These are phyloP conservation scores for Exophiala sp. DNA, from an alignment of 2,329 filamentous ascomycete genomes.

Conservation along the genomic window DNA sequence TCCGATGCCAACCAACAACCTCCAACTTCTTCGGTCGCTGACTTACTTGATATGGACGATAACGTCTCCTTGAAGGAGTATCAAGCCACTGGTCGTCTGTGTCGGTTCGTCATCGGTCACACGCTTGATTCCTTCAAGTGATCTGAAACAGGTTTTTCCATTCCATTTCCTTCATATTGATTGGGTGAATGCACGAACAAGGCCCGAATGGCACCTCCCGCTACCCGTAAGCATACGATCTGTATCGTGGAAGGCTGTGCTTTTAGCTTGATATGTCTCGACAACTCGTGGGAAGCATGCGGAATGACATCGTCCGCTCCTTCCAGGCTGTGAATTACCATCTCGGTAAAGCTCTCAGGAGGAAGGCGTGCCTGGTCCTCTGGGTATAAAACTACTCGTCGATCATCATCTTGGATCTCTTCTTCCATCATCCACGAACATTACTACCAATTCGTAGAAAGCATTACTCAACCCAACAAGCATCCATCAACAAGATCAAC, in stretches of 20 bases:
- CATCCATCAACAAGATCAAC: not conserved
- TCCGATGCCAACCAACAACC: not conserved
- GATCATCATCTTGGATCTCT: too few species aligned
- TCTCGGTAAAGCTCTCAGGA: not conserved
- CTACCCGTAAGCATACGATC: not conserved
- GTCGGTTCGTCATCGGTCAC: conserved; percentile 15
- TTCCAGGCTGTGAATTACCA: not conserved
- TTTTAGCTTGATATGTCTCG: not conserved
- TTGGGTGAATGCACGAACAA: not conserved
- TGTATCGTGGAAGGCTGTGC: not conserved
- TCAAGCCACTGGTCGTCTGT: not conserved
- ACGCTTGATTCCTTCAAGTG: not conserved
- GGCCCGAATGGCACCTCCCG: too few species aligned
- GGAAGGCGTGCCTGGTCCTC: not conserved
- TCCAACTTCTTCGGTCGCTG: not conserved
- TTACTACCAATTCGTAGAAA: too few species aligned
- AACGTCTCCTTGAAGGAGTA: not conserved
- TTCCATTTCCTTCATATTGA: not conserved
- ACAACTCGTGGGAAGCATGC: not conserved
- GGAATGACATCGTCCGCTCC: conserved; percentile 6
- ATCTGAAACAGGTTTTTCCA: conserved; percentile 16
- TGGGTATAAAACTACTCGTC: not conserved
- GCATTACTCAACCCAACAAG: not conserved
- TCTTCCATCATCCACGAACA: not conserved
- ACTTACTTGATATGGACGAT: not conserved